phyloP scores from a whole-genome alignment of 2,329 filamentous ascomycete species.

The Fusarium sp. region DNA sequence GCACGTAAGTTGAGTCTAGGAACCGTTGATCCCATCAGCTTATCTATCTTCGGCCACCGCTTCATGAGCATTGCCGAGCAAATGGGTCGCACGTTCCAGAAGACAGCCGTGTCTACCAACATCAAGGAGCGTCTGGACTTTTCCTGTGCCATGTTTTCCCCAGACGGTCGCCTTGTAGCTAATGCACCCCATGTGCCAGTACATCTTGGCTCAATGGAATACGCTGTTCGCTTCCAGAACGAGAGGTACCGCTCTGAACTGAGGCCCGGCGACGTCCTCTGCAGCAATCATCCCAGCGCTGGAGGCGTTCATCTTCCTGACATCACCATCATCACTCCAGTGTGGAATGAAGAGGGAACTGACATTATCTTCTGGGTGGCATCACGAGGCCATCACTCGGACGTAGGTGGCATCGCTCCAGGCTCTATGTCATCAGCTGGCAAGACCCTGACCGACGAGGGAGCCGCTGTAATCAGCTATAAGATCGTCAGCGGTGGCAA shows the following conservation, averaged over 20 bases:
- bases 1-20: no score
- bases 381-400: constrained; percentile 74
- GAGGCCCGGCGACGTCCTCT: constrained; percentile 79
- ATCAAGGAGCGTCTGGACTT: constrained; percentile 88
- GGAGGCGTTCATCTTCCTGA: constrained; percentile 87
- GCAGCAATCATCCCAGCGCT: constrained; percentile 87
- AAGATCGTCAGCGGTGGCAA: constrained; percentile 61
- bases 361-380: no score
- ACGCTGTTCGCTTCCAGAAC: constrained; percentile 68
- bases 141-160: constrained; percentile 80
- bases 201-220: constrained; percentile 86
- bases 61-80: constrained; percentile 91
- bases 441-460: constrained; percentile 73
- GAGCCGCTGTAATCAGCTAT: constrained; percentile 60
- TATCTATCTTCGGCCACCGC: constrained; percentile 84
- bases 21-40: constrained; percentile 80
- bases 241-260: no score
- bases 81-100: constrained; percentile 85
- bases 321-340: constrained; percentile 75
- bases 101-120: constrained; percentile 85
- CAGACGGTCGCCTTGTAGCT: constrained; percentile 67
- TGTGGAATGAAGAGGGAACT: no score
- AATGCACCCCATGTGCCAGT: constrained; percentile 86
- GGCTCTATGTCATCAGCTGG: constrained; percentile 86
- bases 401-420: constrained; percentile 85